Evolutionary conservation across 2,329 filamentous ascomycete genomes (phyloP).

Genomic region (Claviceps cyperi): DNA sequence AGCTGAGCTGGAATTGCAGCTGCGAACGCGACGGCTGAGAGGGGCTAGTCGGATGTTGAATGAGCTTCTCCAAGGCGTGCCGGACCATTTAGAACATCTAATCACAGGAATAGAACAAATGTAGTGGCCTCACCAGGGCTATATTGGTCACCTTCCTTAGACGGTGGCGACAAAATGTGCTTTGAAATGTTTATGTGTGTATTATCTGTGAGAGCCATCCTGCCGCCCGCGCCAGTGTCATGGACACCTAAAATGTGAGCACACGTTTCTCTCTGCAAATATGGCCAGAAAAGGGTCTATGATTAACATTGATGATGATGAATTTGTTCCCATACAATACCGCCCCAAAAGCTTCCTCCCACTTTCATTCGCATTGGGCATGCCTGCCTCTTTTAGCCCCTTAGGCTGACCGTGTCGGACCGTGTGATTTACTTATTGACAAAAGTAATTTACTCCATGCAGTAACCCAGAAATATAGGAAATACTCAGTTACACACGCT

Average conservation of each 20-base stretch:
- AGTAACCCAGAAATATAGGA: conserved; percentile 6
- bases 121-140: conserved; percentile 24
- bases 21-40: conserved; percentile 46
- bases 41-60: conserved; percentile 29
- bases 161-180: background rate
- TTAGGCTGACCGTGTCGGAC: background rate
- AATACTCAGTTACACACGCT: background rate
- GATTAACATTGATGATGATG: background rate
- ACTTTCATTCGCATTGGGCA: background rate
- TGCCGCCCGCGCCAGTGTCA: background rate
- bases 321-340: background rate
- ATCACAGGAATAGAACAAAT: conserved; percentile 45
- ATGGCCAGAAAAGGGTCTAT: background rate
- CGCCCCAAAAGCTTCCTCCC: background rate
- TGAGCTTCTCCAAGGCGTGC: conserved; percentile 23
- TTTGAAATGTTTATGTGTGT: background rate
- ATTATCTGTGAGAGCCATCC: conserved; percentile 1
- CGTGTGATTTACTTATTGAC: background rate
- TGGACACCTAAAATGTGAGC: background rate
- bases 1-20: conserved; percentile 60
- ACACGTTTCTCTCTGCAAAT: background rate
- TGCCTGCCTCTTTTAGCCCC: background rate
- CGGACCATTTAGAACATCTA: conserved; percentile 36
- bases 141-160: background rate
- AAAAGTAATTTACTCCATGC: conserved; percentile 3